Base-by-base conservation (phyloP, 805 yeast species). In the Candida chilensis region DNA sequence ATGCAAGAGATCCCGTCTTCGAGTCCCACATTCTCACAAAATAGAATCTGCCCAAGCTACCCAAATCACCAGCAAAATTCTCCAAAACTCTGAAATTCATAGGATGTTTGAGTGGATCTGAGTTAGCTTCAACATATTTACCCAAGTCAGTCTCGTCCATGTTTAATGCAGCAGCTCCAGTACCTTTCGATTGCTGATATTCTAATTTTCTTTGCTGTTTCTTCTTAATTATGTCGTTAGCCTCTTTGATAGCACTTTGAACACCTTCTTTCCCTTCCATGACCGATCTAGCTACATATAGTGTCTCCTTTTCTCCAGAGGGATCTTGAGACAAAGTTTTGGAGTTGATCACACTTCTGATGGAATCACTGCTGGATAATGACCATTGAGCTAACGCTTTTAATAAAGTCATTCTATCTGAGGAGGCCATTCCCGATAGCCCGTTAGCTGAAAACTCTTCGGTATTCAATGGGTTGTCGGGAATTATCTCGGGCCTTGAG, bases 21-120 rank as follows among this genome's bases (percentile, higher is more conserved):
- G 47, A 44, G 24, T 52, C 52, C 0, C 61, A 56, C 57, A 57
- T 57, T 26, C 63, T 37, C 13, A 54, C 53, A 25, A 63, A 40
- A 38, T 48, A 58, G 30, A 63, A 61, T 24, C 69, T 38, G 12
- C 69, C 69, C 25, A 49, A 40, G 30, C 56, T 57, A 1, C 69
- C 69, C 22, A 49, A 36, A 38, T 63, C 69, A 5, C 67, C 67
- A 3, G 50, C 50, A 11, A 60, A 38, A 34, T 47, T 41, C 30
- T 61, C 65, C 24, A 54, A 48, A 6, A 62, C 28, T 24, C 68
- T 39, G 26, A 59, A 36, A 10, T 52, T 37, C 38, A 60, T 38
- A 8, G 52, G 43, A 37, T 60, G 65, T 5, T 33, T 35, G 16
- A 48, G 35, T 2, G 68, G 67, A 34, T 58, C 47, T 2, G 64